These are phyloP conservation scores for Platanthera zijinensis DNA, from an alignment of 106 monocot genomes.

Conservation along the genomic window DNA sequence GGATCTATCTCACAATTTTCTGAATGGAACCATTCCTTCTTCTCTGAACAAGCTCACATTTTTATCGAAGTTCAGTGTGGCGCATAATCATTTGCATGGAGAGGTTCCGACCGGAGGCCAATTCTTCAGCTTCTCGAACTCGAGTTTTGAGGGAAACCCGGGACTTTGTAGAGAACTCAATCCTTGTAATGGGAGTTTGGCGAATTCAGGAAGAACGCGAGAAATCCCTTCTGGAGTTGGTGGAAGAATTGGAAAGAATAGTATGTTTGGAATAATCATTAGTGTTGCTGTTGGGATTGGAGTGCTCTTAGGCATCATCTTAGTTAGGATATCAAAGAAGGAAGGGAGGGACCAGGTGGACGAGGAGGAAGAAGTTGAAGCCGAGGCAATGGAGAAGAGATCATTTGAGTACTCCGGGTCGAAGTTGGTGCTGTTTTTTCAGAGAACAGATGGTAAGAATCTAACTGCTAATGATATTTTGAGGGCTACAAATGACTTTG, in stretches of 20 bases:
- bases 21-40: slow-evolving; percentile 50
- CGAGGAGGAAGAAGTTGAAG: slow-evolving; percentile 28
- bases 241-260: slow-evolving; percentile 22
- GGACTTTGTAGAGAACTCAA: slow-evolving; percentile 42
- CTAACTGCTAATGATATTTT: slow-evolving; percentile 45
- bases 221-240: slow-evolving; percentile 5
- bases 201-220: slow-evolving; percentile 1
- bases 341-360: slow-evolving; percentile 17
- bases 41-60: slow-evolving; percentile 60
- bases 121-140: slow-evolving; percentile 58
- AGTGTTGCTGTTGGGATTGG: slow-evolving; percentile 31
- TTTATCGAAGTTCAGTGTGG: slow-evolving; percentile 68
- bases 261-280: slow-evolving; percentile 44
- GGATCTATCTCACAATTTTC: slow-evolving; percentile 49
- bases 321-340: slow-evolving; percentile 40
- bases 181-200: slow-evolving; percentile 21
- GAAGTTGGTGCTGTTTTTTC: slow-evolving; percentile 53
- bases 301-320: slow-evolving; percentile 33
- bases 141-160: slow-evolving; percentile 62
- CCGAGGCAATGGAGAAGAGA: slow-evolving; percentile 1
- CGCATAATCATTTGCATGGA: slow-evolving; percentile 46
- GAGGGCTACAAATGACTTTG: slow-evolving; percentile 62
- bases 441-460: slow-evolving; percentile 30
- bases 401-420: slow-evolving; percentile 32
- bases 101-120: slow-evolving; percentile 49